Percentiles rank a stretch among this genome's conserved stretches.
phyloP scores from a whole-genome alignment of 257 asterid genomes.

The Solanum gracilifrons region DNA sequence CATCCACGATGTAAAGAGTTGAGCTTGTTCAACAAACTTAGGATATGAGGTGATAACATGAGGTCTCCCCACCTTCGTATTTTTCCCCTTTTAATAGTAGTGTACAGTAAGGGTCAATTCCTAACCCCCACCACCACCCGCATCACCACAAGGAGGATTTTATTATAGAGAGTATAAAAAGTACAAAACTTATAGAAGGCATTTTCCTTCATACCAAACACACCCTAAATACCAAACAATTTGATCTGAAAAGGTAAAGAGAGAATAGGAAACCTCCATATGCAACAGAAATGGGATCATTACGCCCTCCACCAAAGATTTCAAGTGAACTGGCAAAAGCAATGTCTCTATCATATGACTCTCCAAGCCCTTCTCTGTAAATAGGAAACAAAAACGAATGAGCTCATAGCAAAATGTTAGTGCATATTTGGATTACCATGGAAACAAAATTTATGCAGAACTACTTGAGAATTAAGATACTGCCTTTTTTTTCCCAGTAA shows the following conservation, averaged over 20 bases:
- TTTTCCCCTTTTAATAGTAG: not conserved
- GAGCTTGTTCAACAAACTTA: not conserved
- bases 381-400: slow-evolving; percentile 12
- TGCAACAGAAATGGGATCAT: slow-evolving; percentile 75
- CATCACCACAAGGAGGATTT: not conserved
- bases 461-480: not conserved
- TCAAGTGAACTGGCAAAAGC: slow-evolving; percentile 85
- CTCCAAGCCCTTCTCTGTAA: slow-evolving; percentile 95
- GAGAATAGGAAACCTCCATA: slow-evolving; percentile 58
- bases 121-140: not conserved
- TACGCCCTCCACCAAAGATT: slow-evolving; percentile 75
- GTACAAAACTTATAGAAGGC: not conserved
- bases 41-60: not conserved
- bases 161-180: not conserved
- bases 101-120: not conserved
- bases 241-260: not conserved
- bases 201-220: not conserved
- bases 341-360: slow-evolving; percentile 80
- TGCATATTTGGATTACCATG: not conserved
- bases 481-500: not conserved
- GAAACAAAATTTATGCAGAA: not conserved
- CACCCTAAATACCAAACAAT: not conserved
- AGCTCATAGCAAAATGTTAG: not conserved
- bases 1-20: not conserved
- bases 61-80: not conserved